Conservation (phyloP, 352 stramenopile genomes). For the Halophytophthora polymorphica region DNA sequence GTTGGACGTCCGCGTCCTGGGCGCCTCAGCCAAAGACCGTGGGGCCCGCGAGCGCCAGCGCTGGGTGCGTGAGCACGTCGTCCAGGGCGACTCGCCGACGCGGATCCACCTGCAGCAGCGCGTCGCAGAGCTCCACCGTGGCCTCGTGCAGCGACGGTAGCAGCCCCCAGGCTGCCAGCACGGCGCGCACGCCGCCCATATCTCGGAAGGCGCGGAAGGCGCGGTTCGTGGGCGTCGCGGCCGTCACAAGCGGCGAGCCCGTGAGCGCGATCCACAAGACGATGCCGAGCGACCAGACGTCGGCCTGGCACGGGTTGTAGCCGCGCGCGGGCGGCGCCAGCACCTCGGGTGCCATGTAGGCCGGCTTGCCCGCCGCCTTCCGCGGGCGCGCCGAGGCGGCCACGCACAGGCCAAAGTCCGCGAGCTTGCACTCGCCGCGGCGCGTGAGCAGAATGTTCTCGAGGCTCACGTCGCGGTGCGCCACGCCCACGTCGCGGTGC, state of each 20-base stretch:
- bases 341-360: too few relatives aligned
- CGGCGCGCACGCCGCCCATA: conserved; percentile 10
- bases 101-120: conserved; percentile 17
- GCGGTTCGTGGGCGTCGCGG: conserved; percentile 10
- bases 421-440: conserved; percentile 30
- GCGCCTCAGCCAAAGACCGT: too few relatives aligned
- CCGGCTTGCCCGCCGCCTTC: conserved; percentile 11
- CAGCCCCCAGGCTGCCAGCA: conserved; percentile 26
- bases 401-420: conserved; percentile 36
- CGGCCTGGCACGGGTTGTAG: conserved; percentile 25
- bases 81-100: not conserved
- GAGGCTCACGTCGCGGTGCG: conserved; percentile 40
- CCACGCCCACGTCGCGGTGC: too few relatives aligned
- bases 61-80: not conserved
- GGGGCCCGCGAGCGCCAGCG: too few relatives aligned
- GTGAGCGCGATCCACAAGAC: conserved; percentile 39
- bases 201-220: conserved; percentile 15
- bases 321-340: too few relatives aligned
- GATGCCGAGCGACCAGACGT: conserved; percentile 43
- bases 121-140: conserved; percentile 3
- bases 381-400: conserved; percentile 1
- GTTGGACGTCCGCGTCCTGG: too few relatives aligned
- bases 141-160: not conserved
- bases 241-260: conserved; percentile 24
- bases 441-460: conserved; percentile 35